Base-by-base conservation (phyloP, 768 basidiomycete genomes). In the Calvatia gigantea region DNA sequence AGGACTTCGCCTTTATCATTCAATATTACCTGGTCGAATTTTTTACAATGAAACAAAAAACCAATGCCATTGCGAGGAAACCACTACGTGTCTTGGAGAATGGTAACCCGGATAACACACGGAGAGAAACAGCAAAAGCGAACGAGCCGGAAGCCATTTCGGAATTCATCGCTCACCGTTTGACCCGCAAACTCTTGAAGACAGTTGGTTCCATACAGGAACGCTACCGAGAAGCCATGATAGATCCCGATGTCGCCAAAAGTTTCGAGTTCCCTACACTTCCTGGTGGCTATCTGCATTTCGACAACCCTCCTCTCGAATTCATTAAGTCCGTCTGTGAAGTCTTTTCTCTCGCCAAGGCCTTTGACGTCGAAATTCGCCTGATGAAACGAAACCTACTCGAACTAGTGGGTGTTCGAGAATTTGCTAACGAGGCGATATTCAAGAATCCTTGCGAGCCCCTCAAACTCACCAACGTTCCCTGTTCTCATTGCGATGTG, bases 361-460 rank as follows among this genome's bases (percentile, higher is more conserved):
- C 95, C n/a, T 86, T 86, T 60, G 80, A 82, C 23, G 84, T 92
- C 56, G 95, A 99, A 65, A 82, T 97, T 14, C 91, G 92, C 14
- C 73, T 99, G 12, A 71, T 99, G 60, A 91, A 90, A 70, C 85
- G 93, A 33, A 98, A 87, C 67, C 73, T 96, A 12, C 81, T 99
- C 52, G 95, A 98, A 58, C 74, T 98, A 44, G 81, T 95, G 35
- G 85, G 87, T 9, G 78, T 96, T 33, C 83, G 87, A 46, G 94
- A 97, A 68, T 98, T 96, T 63, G 85, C 93, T 6, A 73, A 74
- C 50, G 90, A 94, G 47, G 94, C 94, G 3, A 69, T 78, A 1
- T 99, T 95, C 78, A 83, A 84, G 51, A 97, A 97, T 67, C 95
- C 95, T 0, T 98, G 94, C 72, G 87, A 93, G 66, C 84, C 91